Evolutionary conservation across 345 rosid genomes (phyloP), one percentile per base, ranked within the genome.

Genomic region (Corymbia maculata): DNA sequence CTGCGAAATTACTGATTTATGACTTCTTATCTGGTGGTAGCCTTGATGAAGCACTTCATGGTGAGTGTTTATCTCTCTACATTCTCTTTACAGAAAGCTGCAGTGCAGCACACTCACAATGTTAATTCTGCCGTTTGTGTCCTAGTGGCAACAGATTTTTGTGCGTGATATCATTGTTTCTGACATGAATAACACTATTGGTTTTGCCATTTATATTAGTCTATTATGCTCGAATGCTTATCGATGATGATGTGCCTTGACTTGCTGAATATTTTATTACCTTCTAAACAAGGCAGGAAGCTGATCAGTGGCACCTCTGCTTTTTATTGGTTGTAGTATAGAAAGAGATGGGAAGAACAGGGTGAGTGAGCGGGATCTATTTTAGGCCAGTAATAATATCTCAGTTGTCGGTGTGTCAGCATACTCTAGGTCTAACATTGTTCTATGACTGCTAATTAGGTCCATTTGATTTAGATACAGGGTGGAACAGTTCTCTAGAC

Each of bases 21-120:
- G 99, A 98, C 88, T 98, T 90, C 93, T 94, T 98, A 86, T 91
- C 99, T 88, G 99, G 99, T 87, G 99, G 99, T 88, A 98, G 96
- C 93, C 98, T 97, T 88, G 99, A 95, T 90, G 96, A 95, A 94
- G 98, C 97, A 86, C 99, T 98, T 92, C 99, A 97, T 66, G 99
- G 99, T 98, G 91, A 91, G 88, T 85, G 88, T 59, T 82, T 61
- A 51, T 91, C 44, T 44, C 52, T 57, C 36, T 36, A 75, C 26
- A 6, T 30, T 91, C 52, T 88, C 87, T 32, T 53, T 89, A 51
- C 86, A 87, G 53, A 52, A 42, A 30, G 28, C 87, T 52, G 47
- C 66, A 42, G 49, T 75, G 49, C 49, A 36, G 49, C 82, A 42
- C 82, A 42, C 24, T 10, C 49, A 42, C 82, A 75, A 75, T 4